These are phyloP conservation scores for Zygnema cylindricum DNA, from an alignment of 139 green algal genomes.

Conservation along the genomic window DNA sequence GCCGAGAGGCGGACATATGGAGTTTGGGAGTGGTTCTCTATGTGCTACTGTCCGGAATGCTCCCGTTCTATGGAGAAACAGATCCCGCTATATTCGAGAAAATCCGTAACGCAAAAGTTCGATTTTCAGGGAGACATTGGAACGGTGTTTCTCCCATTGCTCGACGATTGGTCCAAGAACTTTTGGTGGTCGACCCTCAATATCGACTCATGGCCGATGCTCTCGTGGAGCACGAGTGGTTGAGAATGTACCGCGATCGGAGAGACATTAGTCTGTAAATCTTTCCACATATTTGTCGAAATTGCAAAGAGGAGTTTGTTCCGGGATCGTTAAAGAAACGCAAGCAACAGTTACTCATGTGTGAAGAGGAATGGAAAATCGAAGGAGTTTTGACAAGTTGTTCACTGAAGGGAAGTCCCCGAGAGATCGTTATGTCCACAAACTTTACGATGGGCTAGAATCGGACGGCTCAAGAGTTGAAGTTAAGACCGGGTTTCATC, in stretches of 20 bases:
- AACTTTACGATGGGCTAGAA: too few relatives aligned
- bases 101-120: slow-evolving; percentile 19
- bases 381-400: too few relatives aligned
- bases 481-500: too few relatives aligned
- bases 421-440: too few relatives aligned
- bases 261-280: not conserved
- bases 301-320: too few relatives aligned
- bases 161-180: not conserved
- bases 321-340: not conserved
- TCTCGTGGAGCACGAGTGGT: not conserved
- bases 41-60: slow-evolving; percentile 33
- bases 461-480: too few relatives aligned
- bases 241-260: not conserved
- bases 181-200: not conserved
- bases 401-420: too few relatives aligned
- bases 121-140: not conserved
- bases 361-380: too few relatives aligned
- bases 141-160: slow-evolving; percentile 17
- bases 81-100: slow-evolving; percentile 28
- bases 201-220: not conserved
- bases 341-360: too few relatives aligned
- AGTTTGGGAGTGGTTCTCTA: slow-evolving; percentile 44
- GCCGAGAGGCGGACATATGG: slow-evolving; percentile 40
- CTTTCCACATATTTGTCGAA: too few relatives aligned
- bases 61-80: slow-evolving; percentile 31